These are phyloP conservation scores for Allium cepa DNA, from an alignment of 106 monocot species.

Conservation along the genomic window DNA sequence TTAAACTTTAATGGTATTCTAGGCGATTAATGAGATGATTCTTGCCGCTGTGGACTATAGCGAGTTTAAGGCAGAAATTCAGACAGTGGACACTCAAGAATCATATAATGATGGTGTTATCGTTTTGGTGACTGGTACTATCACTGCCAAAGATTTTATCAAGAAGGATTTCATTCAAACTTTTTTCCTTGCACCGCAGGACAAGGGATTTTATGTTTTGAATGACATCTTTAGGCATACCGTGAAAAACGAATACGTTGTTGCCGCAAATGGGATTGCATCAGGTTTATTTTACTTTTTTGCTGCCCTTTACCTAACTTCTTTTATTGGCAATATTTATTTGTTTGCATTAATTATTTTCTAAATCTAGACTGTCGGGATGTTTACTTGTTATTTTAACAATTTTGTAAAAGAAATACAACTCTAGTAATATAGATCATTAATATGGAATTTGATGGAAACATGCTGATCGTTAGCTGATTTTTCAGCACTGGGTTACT, in stretches of 20 bases:
- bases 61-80: conserved; percentile 37
- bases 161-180: conserved; percentile 58
- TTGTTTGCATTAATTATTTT: no score
- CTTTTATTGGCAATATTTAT: no score
- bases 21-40: conserved; percentile 77
- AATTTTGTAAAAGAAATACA: no score
- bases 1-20: neutral
- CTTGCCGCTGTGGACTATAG: conserved; percentile 37
- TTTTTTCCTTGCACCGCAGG: conserved; percentile 76
- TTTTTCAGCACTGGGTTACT: no score
- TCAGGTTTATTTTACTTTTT: no score
- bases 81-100: conserved; percentile 59
- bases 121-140: conserved; percentile 63
- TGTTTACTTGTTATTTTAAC: no score
- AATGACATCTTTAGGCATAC: conserved; percentile 72
- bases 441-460: no score
- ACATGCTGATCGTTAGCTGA: no score
- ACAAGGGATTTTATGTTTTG: conserved; percentile 55
- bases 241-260: conserved; percentile 12
- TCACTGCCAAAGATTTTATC: conserved; percentile 38
- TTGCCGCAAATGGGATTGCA: conserved; percentile 11
- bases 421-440: no score
- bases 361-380: no score
- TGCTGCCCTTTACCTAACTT: no score
- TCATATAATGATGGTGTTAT: conserved; percentile 45